Evolutionary conservation across 1,284 basidiomycete species (phyloP).

Genomic region (Leccinum glutinopallens): DNA sequence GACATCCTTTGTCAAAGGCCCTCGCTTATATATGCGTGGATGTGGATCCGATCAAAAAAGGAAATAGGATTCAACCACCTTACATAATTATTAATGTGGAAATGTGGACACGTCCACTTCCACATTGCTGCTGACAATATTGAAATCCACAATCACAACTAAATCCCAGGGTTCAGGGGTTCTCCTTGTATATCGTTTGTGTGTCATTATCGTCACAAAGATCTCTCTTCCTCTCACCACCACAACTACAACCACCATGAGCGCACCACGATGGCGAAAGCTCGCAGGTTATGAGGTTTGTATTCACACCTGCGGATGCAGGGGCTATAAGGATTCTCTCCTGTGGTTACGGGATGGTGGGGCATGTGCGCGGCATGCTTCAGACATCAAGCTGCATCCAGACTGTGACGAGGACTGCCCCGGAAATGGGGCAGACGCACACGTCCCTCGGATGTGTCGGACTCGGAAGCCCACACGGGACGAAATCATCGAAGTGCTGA

Average conservation of each 20-base stretch:
- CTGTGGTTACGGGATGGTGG: neutral
- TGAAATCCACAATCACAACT: neutral
- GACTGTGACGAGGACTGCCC: neutral
- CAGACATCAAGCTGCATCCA: neutral
- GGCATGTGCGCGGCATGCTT: neutral
- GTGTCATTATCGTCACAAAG: no score
- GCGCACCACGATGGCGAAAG: neutral
- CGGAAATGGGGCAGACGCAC: neutral
- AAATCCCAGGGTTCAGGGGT: neutral
- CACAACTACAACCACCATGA: neutral
- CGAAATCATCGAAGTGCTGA: neutral
- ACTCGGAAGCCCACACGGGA: neutral
- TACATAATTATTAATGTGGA: neutral
- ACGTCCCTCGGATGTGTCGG: no score
- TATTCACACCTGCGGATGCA: conserved; percentile 1
- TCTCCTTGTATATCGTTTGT: neutral
- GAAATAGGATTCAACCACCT: neutral
- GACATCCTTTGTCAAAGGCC: no score
- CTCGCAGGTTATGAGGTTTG: neutral
- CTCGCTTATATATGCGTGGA: neutral
- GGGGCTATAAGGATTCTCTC: no score
- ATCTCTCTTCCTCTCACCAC: neutral
- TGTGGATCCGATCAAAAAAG: neutral
- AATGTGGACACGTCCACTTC: neutral
- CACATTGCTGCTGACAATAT: neutral